Conservation (phyloP, 495 filamentous ascomycete species). For the Tetracladium marchalianum region DNA sequence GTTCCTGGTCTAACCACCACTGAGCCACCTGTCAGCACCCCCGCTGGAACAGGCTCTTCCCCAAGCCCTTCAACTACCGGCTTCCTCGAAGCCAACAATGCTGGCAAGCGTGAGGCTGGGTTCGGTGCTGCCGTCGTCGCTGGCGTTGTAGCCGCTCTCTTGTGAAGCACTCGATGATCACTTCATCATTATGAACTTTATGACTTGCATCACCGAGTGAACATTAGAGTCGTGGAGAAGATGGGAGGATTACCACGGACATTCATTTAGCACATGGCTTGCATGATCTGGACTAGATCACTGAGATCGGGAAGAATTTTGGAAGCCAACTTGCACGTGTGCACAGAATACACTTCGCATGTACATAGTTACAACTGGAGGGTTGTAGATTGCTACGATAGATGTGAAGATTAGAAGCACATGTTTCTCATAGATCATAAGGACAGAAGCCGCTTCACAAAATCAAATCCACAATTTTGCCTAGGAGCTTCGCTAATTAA, state of each 20-base stretch:
- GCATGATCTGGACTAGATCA: too few relatives aligned
- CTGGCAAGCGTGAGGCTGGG: constrained; percentile 19
- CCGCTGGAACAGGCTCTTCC: constrained; percentile 1
- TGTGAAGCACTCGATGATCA: constrained; percentile 15
- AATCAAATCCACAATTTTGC: too few relatives aligned
- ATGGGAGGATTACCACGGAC: too few relatives aligned
- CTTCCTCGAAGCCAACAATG: constrained; percentile 19
- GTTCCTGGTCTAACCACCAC: neutral
- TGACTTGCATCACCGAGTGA: neutral
- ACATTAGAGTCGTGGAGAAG: neutral
- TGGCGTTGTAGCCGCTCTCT: constrained; percentile 23
- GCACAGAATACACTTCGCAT: neutral
- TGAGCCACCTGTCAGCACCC: neutral
- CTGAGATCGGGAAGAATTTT: constrained; percentile 8
- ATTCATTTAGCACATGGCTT: too few relatives aligned
- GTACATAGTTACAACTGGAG: constrained; percentile 1
- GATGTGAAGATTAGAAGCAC: neutral
- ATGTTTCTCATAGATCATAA: neutral
- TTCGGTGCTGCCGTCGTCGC: constrained; percentile 23
- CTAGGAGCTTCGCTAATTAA: too few relatives aligned
- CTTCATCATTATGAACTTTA: too few relatives aligned
- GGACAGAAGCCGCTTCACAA: too few relatives aligned
- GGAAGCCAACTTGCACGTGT: neutral
- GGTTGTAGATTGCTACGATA: neutral
- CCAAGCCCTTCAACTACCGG: constrained; percentile 9